Base-by-base conservation (phyloP, 108 stramenopile genomes). In the Conticribra weissflogii region DNA sequence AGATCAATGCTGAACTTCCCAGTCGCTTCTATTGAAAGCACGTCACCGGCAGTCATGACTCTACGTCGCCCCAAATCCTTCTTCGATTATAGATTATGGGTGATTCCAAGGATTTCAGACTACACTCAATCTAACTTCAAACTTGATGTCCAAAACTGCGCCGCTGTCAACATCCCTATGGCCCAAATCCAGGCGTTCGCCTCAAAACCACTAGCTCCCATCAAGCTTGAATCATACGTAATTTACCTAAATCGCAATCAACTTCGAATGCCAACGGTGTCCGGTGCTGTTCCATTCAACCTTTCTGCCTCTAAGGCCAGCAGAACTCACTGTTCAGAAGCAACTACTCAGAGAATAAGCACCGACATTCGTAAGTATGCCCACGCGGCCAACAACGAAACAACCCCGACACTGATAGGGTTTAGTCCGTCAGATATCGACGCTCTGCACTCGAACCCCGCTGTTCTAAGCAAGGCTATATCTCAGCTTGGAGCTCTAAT, bases 171-270 rank as follows among this genome's bases (percentile, higher is more conserved):
- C 59, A 95, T 95, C 68, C 94, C 94, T 7, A 27, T 88, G 71
- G 89, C 90, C 31, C 94, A 95, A 63, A 86, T 95, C 22, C 87
- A 92, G 50, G 90, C 94, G 22, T 95, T 95, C 74, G 85, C 91
- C 22, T 81, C 89, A n/a, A 86, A 75, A 62, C 94, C 94, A 14
- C 63, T 95, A 25, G 85, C 91, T 18, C 94, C 94, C 8, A 91
- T 95, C 63, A 92, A 95, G 62, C 90, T 95, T 9, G 90, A 92
- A 31, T 82, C 82, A 1, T 95, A 85, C 36, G 88, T 95, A 14
- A 74, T 69, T 12, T 74, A 90, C 49, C 77, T 95, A 3, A 76
- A 83, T 23, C 79, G 91, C 3, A 57, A 54, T 32, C 85, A 95
- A 71, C 58, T 90, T 9, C 84, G 87, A 16, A 63, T 85, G 46